These are phyloP conservation scores for Rachicladosporium sp. DNA, from an alignment of 2,329 filamentous ascomycete genomes.

Conservation along the genomic window DNA sequence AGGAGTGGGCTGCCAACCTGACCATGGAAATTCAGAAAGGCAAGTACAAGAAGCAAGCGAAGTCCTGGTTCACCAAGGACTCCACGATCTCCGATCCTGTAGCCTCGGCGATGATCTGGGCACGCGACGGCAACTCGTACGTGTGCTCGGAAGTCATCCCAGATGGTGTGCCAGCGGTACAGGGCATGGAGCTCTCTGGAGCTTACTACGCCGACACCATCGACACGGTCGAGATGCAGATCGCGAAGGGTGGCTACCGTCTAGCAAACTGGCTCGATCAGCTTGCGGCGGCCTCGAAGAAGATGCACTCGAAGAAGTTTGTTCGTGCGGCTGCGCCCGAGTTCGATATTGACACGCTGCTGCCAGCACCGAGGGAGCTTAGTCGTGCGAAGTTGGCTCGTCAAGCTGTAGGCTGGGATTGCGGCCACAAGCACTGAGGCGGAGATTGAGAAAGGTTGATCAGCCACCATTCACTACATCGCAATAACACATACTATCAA, in stretches of 20 bases:
- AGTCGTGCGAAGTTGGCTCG: conserved; percentile 14
- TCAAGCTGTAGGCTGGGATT: conserved; percentile 13
- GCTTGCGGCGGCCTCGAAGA: conserved; percentile 15
- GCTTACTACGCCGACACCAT: conserved; percentile 19
- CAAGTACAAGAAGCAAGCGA: conserved; percentile 21
- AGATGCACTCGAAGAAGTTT: conserved; percentile 3
- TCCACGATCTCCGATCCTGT: conserved; percentile 23
- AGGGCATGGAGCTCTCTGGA: conserved; percentile 25
- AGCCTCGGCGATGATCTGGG: conserved; percentile 29
- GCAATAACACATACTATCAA: too few relatives aligned
- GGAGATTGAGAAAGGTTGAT: too few relatives aligned
- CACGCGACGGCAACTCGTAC: conserved; percentile 29
- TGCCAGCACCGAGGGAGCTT: conserved; percentile 10
- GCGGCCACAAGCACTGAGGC: conserved; percentile 6
- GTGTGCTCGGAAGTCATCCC: conserved; percentile 32
- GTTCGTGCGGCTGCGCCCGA: conserved; percentile 7
- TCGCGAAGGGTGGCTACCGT: conserved; percentile 31
- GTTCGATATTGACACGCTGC: conserved; percentile 6
- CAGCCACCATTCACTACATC: too few relatives aligned
- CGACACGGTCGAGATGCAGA: conserved; percentile 29
- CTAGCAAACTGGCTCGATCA: conserved; percentile 26
- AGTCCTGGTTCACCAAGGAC: conserved; percentile 26
- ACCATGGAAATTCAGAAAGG: conserved; percentile 28
- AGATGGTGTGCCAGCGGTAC: conserved; percentile 24
- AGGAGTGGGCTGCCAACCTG: conserved; percentile 27